Conservation (phyloP, 768 basidiomycete genomes). For the Termitomyces sp. region DNA sequence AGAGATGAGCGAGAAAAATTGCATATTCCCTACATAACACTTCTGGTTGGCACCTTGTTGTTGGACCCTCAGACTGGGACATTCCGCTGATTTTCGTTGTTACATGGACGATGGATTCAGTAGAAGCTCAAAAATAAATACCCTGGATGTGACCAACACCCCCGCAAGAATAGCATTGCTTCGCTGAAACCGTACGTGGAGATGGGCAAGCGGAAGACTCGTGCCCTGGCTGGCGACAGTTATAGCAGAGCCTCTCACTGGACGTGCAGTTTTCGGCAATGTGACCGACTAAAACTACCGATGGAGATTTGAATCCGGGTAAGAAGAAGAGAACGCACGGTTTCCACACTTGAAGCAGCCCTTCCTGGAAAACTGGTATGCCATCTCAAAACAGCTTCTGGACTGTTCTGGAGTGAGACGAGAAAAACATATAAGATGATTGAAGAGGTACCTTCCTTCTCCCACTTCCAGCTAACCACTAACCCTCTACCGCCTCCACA, state of each 20-base stretch:
- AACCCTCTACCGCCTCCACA: slow-evolving; percentile 63
- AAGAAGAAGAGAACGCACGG: slow-evolving; percentile 43
- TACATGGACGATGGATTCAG: neutral
- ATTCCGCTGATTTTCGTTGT: slow-evolving; percentile 49
- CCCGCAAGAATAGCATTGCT: slow-evolving; percentile 92
- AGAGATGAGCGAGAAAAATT: neutral
- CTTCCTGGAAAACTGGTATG: slow-evolving; percentile 80
- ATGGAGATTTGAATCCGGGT: neutral
- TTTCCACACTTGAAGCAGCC: slow-evolving; percentile 95
- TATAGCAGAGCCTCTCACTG: slow-evolving; percentile 88
- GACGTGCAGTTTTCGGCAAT: slow-evolving; percentile 91
- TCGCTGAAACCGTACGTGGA: slow-evolving; percentile 75
- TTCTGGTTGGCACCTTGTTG: slow-evolving; percentile 63
- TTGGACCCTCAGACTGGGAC: slow-evolving; percentile 71
- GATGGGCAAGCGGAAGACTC: slow-evolving; percentile 85
- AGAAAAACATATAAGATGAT: neutral
- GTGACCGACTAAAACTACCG: slow-evolving; percentile 64
- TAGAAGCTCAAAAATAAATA: slow-evolving; percentile 11
- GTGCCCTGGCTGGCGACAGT: slow-evolving; percentile 92
- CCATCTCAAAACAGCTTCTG: slow-evolving; percentile 55
- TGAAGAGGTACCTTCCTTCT: slow-evolving; percentile 52
- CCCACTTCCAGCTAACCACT: slow-evolving; percentile 70
- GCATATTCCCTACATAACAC: slow-evolving; percentile 63
- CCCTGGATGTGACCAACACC: slow-evolving; percentile 86
- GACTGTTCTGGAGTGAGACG: slow-evolving; percentile 13